Evolutionary conservation across 192 early-diverging fungal genomes (phyloP), one percentile per base, ranked within the genome.

Genomic region (Coemansia erecta): DNA sequence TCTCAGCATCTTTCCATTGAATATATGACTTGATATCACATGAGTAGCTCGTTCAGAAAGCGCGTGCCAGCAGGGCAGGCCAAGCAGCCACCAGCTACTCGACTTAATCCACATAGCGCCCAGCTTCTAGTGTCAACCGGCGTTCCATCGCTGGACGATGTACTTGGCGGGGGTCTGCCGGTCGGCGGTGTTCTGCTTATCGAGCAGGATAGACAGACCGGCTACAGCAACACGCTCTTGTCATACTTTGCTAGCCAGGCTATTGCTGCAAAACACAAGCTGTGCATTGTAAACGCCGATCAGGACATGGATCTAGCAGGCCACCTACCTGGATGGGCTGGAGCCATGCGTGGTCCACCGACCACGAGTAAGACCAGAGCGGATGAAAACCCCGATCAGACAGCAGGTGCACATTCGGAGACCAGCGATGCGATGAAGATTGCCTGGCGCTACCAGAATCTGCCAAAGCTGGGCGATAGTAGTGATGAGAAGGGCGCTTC

Each of bases 391-490:
- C 42, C 31, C 46, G 55, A 46, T 40, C 60, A 37, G 12, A 44
- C 22, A 22, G 54, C 42, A 19, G 19, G 58, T 19, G 46, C 49
- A 11, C 37, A 33, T 3, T 40, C 47, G 12, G 60, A 52, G 12
- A 45, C 19, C 28, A 49, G 39, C 40, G 19, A 91, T 53, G 68
- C 79, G 1, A 84, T 98, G 85, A 85, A 81, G 50, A 97, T 98
- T 54, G 96, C 96, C 1, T 98, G 96, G 96, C 74, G 96, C 49
- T 98, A 98, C 80, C 83, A 94, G 65, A 81, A 84, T 39, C 53
- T 96, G 58, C 92, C 92, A 40, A 69, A 43, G 26, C 53, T 63
- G 21, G 57, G 58, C 53, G 22, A 53, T 28, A 52, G 44, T 21
- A 52, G 53, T 21, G 54, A 41, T n/a, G 53, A 64, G 4, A 19